Evolutionary conservation across 2,329 filamentous ascomycete genomes (phyloP).

Genomic region (Aureobasidium sp.): DNA sequence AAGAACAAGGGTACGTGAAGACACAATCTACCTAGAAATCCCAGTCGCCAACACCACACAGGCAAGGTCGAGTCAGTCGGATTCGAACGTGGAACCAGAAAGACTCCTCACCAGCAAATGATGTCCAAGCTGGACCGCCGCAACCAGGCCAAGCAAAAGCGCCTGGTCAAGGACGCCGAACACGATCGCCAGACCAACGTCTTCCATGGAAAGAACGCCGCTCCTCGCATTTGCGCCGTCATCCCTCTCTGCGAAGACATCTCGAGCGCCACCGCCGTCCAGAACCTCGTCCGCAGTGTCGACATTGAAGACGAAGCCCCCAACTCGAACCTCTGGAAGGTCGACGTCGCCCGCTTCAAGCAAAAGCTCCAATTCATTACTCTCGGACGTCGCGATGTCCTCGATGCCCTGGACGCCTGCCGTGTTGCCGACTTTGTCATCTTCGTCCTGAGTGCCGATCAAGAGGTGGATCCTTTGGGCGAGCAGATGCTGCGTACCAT

Average conservation of each 20-base stretch:
- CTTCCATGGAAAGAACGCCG: constrained; percentile 80
- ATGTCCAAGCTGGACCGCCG: constrained; percentile 95
- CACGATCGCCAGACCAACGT: constrained; percentile 71
- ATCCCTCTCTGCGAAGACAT: constrained; percentile 73
- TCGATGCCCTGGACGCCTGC: constrained; percentile 75
- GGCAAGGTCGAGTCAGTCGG: constrained; percentile 58
- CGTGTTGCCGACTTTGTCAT: constrained; percentile 87
- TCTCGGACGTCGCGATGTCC: constrained; percentile 63
- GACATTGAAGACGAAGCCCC: constrained; percentile 65
- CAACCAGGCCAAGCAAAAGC: constrained; percentile 89
- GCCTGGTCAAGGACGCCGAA: constrained; percentile 74
- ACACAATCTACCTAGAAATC: background rate
- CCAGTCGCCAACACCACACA: background rate
- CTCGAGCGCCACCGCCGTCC: constrained; percentile 60
- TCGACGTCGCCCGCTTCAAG: constrained; percentile 83
- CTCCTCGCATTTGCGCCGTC: constrained; percentile 80
- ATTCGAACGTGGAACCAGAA: constrained; percentile 65
- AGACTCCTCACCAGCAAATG: constrained; percentile 89
- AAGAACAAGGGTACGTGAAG: constrained; percentile 56
- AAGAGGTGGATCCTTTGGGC: constrained; percentile 77
- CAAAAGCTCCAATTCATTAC: constrained; percentile 86
- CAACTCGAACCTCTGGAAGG: constrained; percentile 49
- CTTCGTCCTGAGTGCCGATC: constrained; percentile 71
- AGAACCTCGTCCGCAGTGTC: constrained; percentile 66
- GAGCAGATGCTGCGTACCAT: constrained; percentile 80